A percentile compares a stretch with the other conserved stretches of the same genome.
Conservation (phyloP, 805 yeast genomes). For the Ogataea chonburiensis region DNA sequence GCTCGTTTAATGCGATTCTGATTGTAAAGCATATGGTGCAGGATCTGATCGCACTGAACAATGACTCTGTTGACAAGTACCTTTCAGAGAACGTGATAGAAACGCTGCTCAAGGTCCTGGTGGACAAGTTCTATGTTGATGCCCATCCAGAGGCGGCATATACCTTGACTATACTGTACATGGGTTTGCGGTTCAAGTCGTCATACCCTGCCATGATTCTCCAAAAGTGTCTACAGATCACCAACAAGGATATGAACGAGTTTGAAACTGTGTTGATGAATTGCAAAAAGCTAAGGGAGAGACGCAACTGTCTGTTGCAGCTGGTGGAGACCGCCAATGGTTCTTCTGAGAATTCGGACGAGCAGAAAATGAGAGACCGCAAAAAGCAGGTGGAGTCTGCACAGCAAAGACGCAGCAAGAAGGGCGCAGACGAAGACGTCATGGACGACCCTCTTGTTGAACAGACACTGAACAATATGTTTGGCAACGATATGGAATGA, state of each 20-base stretch:
- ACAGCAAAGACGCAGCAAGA: constrained; percentile 45
- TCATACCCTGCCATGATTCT: constrained; percentile 65
- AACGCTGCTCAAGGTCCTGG: constrained; percentile 62
- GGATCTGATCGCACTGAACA: constrained; percentile 62
- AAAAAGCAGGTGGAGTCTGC: constrained; percentile 52
- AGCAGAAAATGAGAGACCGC: constrained; percentile 40
- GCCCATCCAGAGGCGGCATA: constrained; percentile 92
- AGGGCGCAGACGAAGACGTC: constrained; percentile 41
- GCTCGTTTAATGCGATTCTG: constrained; percentile 86
- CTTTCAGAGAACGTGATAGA: constrained; percentile 66
- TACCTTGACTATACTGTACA: constrained; percentile 76
- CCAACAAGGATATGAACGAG: constrained; percentile 54
- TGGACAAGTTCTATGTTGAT: constrained; percentile 77
- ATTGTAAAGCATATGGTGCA: constrained; percentile 72
- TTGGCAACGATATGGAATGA: constrained; percentile 40
- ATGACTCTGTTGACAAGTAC: constrained; percentile 69
- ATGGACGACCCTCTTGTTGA: constrained; percentile 73
- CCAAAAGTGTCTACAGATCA: constrained; percentile 49
- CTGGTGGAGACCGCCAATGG: constrained; percentile 60
- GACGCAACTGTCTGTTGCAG: constrained; percentile 74
- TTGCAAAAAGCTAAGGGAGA: constrained; percentile 72
- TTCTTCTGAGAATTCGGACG: constrained; percentile 41
- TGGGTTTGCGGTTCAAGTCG: constrained; percentile 67
- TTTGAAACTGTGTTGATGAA: constrained; percentile 63
- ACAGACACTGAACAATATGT: constrained; percentile 59